phyloP scores from a whole-genome alignment of 306 rosid species.

The Nissolia schottii region DNA sequence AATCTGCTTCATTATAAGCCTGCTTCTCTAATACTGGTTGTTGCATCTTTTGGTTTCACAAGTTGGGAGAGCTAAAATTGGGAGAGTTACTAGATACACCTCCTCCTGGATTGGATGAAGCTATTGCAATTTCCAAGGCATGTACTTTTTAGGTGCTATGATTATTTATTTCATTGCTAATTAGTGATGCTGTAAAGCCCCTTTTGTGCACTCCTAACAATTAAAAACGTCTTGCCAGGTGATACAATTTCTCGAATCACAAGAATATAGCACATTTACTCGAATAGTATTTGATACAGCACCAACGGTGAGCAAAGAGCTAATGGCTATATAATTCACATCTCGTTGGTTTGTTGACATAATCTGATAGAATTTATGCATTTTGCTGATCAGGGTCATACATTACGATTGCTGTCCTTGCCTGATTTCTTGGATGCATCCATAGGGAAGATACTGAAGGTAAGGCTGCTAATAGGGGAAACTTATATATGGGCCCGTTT shows the following conservation, averaged over 20 bases:
- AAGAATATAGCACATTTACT: conserved; percentile 78
- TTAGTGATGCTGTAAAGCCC: no score
- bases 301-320: conserved; percentile 67
- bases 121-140: conserved; percentile 92
- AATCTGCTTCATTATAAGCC: conserved; percentile 6
- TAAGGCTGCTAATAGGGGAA: conserved; percentile 24
- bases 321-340: neutral
- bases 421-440: conserved; percentile 93
- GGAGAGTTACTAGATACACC: conserved; percentile 94
- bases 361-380: neutral
- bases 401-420: conserved; percentile 76
- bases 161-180: no score
- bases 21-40: conserved; percentile 26
- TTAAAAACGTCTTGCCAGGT: no score
- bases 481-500: no score
- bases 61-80: conserved; percentile 90
- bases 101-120: conserved; percentile 99
- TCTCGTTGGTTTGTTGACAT: conserved; percentile 4
- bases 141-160: conserved; percentile 13
- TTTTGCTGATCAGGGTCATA: conserved; percentile 72
- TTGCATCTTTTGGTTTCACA: conserved; percentile 27
- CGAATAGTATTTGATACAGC: conserved; percentile 93
- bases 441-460: conserved; percentile 86
- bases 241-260: no score
- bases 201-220: no score